Conservation (phyloP, 805 yeast species). For the Pichia deserticola region DNA sequence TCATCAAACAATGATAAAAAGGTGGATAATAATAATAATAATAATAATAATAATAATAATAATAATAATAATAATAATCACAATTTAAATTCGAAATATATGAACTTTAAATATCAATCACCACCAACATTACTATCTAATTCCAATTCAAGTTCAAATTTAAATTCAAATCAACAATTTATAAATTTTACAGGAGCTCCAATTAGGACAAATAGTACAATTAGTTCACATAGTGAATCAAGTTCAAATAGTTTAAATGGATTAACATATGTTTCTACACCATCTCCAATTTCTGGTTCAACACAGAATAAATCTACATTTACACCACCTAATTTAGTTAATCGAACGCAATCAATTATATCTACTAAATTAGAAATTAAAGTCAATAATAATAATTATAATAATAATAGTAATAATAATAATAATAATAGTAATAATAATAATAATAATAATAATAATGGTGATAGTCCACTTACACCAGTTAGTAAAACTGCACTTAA, state of each 20-base stretch:
- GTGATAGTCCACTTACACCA: constrained; percentile 4
- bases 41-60: too few relatives aligned
- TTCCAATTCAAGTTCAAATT: too few relatives aligned
- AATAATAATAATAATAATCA: too few relatives aligned
- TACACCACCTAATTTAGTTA: neutral
- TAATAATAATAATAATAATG: neutral
- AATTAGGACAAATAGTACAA: neutral
- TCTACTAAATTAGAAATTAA: neutral
- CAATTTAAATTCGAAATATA: too few relatives aligned
- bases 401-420: too few relatives aligned
- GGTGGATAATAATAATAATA: too few relatives aligned
- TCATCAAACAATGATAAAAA: neutral
- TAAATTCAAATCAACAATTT: too few relatives aligned
- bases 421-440: neutral
- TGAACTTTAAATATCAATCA: too few relatives aligned
- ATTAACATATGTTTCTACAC: neutral
- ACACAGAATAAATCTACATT: neutral
- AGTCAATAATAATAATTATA: too few relatives aligned
- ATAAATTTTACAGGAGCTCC: too few relatives aligned
- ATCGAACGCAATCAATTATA: neutral
- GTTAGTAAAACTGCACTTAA: constrained; percentile 9
- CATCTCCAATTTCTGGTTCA: neutral
- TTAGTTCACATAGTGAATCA: neutral
- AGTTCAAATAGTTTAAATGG: neutral
- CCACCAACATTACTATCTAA: too few relatives aligned